A percentile compares a stretch with the other conserved stretches of the same genome.
These are phyloP conservation scores for Blastobotrys peoriensis DNA, from an alignment of 805 yeast species.

Conservation along the genomic window DNA sequence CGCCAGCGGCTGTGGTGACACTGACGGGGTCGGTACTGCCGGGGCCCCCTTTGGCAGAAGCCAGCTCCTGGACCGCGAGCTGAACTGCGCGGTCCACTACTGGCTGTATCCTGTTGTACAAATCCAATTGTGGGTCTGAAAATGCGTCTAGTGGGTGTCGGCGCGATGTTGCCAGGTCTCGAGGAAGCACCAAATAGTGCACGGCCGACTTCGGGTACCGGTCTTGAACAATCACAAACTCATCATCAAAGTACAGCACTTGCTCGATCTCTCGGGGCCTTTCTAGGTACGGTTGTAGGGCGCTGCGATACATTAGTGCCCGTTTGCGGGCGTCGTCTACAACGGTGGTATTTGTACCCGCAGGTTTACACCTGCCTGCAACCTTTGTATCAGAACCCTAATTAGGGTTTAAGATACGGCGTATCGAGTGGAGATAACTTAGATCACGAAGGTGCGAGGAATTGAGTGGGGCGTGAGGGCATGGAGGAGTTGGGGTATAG, in stretches of 20 bases:
- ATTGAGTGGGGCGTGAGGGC: too few species aligned
- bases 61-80: constrained; percentile 29
- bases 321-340: too few species aligned
- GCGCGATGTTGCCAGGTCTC: constrained; percentile 34
- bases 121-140: constrained; percentile 24
- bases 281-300: too few species aligned
- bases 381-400: too few species aligned
- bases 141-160: constrained; percentile 51
- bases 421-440: too few species aligned
- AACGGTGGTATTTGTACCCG: too few species aligned
- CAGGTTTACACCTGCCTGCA: too few species aligned
- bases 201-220: constrained; percentile 54
- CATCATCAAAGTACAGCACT: constrained; percentile 45
- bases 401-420: too few species aligned
- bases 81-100: constrained; percentile 37
- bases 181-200: constrained; percentile 60
- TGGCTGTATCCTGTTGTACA: constrained; percentile 26
- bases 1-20: constrained; percentile 32
- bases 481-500: too few species aligned
- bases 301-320: too few species aligned
- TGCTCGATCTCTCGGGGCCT: neutral
- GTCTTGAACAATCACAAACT: constrained; percentile 54
- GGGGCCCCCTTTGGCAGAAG: constrained; percentile 17
- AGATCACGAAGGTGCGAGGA: too few species aligned
- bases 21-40: constrained; percentile 10